A percentile compares a stretch with the other conserved stretches of the same genome.
Evolutionary conservation across 371 early-diverging fungal species (phyloP).

Genomic region (Homolaphlyctis polyrhiza): DNA sequence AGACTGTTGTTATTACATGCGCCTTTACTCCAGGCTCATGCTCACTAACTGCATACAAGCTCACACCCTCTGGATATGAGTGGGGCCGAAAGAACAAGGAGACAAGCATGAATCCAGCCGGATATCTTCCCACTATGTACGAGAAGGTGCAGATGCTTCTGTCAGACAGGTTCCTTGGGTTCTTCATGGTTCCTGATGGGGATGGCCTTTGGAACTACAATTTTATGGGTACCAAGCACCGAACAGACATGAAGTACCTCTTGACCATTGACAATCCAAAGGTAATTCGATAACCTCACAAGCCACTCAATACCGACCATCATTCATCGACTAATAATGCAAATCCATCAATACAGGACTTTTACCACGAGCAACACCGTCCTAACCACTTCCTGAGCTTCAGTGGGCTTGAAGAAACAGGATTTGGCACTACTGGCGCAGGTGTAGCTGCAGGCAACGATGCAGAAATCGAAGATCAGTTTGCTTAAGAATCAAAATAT

Average conservation of each 20-base stretch:
- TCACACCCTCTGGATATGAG: slow-evolving; percentile 92
- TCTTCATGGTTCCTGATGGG: slow-evolving; percentile 95
- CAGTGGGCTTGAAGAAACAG: slow-evolving; percentile 70
- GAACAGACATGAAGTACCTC: slow-evolving; percentile 85
- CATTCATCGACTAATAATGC: too few relatives aligned
- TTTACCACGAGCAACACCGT: slow-evolving; percentile 94
- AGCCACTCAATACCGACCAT: too few relatives aligned
- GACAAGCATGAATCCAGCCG: slow-evolving; percentile 68
- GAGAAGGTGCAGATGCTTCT: slow-evolving; percentile 94
- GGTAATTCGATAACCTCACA: too few relatives aligned
- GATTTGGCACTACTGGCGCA: slow-evolving; percentile 26
- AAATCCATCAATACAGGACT: slow-evolving; percentile 61
- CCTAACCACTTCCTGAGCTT: slow-evolving; percentile 95
- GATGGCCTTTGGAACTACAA: slow-evolving; percentile 94
- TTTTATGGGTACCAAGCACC: slow-evolving; percentile 90
- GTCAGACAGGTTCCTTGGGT: slow-evolving; percentile 92
- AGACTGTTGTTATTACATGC: slow-evolving; percentile 83
- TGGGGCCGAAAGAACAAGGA: slow-evolving; percentile 77
- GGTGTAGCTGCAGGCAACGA: slow-evolving; percentile 29
- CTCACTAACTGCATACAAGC: slow-evolving; percentile 90
- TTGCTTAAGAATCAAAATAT: slow-evolving; percentile 1
- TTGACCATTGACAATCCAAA: slow-evolving; percentile 88
- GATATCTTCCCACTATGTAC: slow-evolving; percentile 81
- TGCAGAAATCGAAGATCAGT: slow-evolving; percentile 4
- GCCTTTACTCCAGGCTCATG: slow-evolving; percentile 97